Percentiles rank a stretch among this genome's conserved stretches.
Conservation (phyloP, 225 moss, liverwort and hornwort genomes). For the Bryoerythrophyllum caledonicum region DNA sequence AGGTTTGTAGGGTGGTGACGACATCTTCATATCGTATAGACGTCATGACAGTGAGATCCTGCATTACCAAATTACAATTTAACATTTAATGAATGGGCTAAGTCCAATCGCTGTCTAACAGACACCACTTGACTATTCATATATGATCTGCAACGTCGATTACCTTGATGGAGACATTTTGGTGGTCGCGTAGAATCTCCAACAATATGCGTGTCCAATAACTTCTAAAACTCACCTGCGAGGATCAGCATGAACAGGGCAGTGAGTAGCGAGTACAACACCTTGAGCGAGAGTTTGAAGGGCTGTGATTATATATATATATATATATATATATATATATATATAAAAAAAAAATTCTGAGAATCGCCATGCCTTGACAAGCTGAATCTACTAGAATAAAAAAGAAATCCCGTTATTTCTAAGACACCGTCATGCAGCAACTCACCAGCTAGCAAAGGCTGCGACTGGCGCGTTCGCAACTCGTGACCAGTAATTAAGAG, state of each 20-base stretch:
- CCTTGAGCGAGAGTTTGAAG: slow-evolving; percentile 7
- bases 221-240: slow-evolving; percentile 93
- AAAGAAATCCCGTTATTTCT: slow-evolving; percentile 6
- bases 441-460: slow-evolving; percentile 16
- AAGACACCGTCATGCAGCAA: slow-evolving; percentile 14
- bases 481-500: slow-evolving; percentile 2
- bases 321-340: too few species aligned
- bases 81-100: not conserved
- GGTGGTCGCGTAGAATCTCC: slow-evolving; percentile 84
- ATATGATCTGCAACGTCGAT: slow-evolving; percentile 8
- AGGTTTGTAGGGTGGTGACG: slow-evolving; percentile 79
- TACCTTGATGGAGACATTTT: slow-evolving; percentile 92
- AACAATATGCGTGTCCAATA: slow-evolving; percentile 88
- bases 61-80: slow-evolving; percentile 15
- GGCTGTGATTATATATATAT: slow-evolving; percentile 4
- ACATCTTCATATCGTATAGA: slow-evolving; percentile 88
- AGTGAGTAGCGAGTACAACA: slow-evolving; percentile 14
- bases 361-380: slow-evolving; percentile 7
- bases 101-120: not conserved
- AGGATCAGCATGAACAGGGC: slow-evolving; percentile 19
- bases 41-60: slow-evolving; percentile 90
- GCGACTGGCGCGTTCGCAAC: slow-evolving; percentile 11
- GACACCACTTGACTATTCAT: not conserved
- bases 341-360: too few species aligned
- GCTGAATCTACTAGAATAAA: slow-evolving; percentile 1